Percentiles rank a stretch among this genome's conserved stretches.
Evolutionary conservation across 495 filamentous ascomycete species (phyloP).

Genomic region (Filosporella fistucella): DNA sequence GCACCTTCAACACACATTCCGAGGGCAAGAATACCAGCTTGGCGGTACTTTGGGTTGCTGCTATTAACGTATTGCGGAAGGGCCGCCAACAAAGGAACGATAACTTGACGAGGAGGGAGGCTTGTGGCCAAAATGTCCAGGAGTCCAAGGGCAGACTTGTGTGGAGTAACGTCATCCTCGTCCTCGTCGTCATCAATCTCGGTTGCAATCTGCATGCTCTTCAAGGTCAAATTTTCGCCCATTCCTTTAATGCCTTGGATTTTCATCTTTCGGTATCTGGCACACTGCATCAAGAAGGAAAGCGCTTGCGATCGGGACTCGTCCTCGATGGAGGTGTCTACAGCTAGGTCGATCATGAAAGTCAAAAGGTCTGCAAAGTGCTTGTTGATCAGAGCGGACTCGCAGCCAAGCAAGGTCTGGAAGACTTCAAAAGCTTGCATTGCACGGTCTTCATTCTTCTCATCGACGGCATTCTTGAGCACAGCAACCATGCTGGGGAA

Average conservation of each 20-base stretch:
- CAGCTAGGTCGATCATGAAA: slow-evolving; percentile 88
- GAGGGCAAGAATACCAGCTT: slow-evolving; percentile 85
- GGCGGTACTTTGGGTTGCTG: slow-evolving; percentile 68
- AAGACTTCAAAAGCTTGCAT: slow-evolving; percentile 95
- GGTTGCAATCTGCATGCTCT: slow-evolving; percentile 79
- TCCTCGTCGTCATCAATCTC: slow-evolving; percentile 73
- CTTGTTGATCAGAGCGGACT: slow-evolving; percentile 72
- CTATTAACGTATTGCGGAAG: slow-evolving; percentile 76
- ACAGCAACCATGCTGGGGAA: slow-evolving; percentile 87
- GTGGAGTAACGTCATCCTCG: slow-evolving; percentile 88
- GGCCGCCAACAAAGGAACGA: slow-evolving; percentile 83
- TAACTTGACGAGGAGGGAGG: slow-evolving; percentile 88
- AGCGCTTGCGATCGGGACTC: slow-evolving; percentile 87
- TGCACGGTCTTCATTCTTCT: slow-evolving; percentile 76
- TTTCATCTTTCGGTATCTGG: slow-evolving; percentile 91
- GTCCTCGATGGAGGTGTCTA: slow-evolving; percentile 69
- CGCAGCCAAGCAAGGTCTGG: slow-evolving; percentile 89
- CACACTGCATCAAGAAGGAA: slow-evolving; percentile 87
- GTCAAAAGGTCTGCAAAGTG: slow-evolving; percentile 88
- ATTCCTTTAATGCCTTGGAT: slow-evolving; percentile 76
- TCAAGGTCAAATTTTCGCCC: slow-evolving; percentile 80
- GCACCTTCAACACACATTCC: slow-evolving; percentile 96
- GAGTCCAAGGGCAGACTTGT: slow-evolving; percentile 78
- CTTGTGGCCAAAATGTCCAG: slow-evolving; percentile 84
- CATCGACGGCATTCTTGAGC: slow-evolving; percentile 74